Evolutionary conservation across 2,329 filamentous ascomycete species (phyloP), one percentile per base, ranked within the genome.

Genomic region (Cytospora schulzeri): DNA sequence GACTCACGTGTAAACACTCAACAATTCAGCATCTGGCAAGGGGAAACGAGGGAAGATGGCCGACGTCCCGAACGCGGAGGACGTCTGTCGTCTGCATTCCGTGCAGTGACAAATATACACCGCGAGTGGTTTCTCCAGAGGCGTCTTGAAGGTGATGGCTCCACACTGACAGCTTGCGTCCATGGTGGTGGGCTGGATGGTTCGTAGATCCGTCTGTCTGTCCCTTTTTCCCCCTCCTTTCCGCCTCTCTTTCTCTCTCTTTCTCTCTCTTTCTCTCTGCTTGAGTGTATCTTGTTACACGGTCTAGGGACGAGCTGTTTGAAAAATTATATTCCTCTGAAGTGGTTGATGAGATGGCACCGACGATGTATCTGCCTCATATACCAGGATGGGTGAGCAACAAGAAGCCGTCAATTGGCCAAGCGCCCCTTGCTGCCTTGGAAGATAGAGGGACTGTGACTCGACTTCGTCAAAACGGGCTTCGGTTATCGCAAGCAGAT

Each of bases 101-200:
- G 79, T 76, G 74, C 89, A 91, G 76, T 91, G 89, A 76, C 89
- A 91, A 72, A 91, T 86, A 74, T 88, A 91, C 58, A 91, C 77
- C n/a, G 83, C 83, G 52, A 89, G 76, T 0, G 89, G 88, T 64
- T 83, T 78, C 4, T 80, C 74, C 0, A 83, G 76, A 1, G 89
- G 87, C 33, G 88, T 90, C 67, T 79, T 83, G 78, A 91, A 91
- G 45, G 73, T 71, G 60, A 91, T 81, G 19, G 82, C 76, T 60
- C 86, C 85, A 77, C 89, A 92, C 73, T 90, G 86, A 72, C 88
- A 91, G 60, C 78, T 77, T 31, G 80, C 84, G 62, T 88, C 80
- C 86, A 88, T 88, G 54, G 28, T 70, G 57, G 29, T 48, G 5
- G 19, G 41, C 8, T 45, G 41, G 19, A 45, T 3, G 17, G 12